Base-by-base conservation (phyloP, 768 basidiomycete genomes). In the Termitomyces sp. region DNA sequence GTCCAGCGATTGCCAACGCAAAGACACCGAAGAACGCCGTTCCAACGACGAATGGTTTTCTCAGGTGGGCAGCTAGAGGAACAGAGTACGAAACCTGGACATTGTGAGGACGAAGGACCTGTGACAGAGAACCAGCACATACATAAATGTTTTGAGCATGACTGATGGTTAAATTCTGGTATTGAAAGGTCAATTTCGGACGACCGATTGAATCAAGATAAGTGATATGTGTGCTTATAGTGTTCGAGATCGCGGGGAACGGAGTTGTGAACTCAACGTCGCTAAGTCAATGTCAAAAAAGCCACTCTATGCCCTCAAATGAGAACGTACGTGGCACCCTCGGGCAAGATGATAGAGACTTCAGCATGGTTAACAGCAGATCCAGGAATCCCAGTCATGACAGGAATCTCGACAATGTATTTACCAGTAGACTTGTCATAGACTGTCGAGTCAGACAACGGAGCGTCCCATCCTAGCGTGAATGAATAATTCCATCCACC, bases 401-500 rank as follows among this genome's bases (percentile, higher is more conserved):
- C 84, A 32, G 96, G 96, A 22, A 99, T 79, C 56, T 85, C 84
- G 40, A 93, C 79, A 18, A 88, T 78, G 67, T 94, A 87, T 62
- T 78, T 81, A 33, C 85, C 85, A 22, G 76, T 84, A 47, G 74
- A 73, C 52, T 73, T 77, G 63, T 91, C 85, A 64, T 83, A 90
- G 58, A 78, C 80, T 16, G 82, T 84, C 10, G 83, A 86, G 68
- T 92, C 84, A n/a, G 73, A 81, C 48, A 94, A 79, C 30, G 88
- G 88, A n/a, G 90, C 80, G 64, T 98, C 94, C 81, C 90, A 99
- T 2, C 97, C 97, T 3, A 98, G 78, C 5, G 92, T 94, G 75
- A 95, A 98, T 44, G 78, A 86, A 71, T 96, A 98, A 67, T 97
- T 98, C 97, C 97, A 99, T 44, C 96, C 94, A 32, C 97, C 97